A percentile compares a stretch with the other conserved stretches of the same genome.
These are phyloP conservation scores for Solanum tarapatanum DNA, from an alignment of 257 asterid genomes.

Conservation along the genomic window DNA sequence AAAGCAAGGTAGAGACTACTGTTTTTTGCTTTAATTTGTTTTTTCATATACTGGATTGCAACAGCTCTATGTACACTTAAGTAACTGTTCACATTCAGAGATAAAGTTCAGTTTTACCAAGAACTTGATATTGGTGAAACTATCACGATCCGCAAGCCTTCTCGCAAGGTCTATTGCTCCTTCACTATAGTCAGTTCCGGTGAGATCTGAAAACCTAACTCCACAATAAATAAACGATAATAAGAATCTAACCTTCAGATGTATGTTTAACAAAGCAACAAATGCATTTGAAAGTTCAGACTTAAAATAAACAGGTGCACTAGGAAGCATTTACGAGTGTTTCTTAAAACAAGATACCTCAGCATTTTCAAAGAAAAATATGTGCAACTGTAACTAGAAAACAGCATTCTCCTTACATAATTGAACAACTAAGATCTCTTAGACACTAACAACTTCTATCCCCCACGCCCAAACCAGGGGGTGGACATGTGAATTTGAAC, in stretches of 20 bases:
- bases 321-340: neutral
- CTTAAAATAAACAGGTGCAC: neutral
- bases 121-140: conserved; percentile 62
- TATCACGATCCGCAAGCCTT: conserved; percentile 74
- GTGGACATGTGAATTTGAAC: neutral
- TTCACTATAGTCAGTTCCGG: conserved; percentile 96
- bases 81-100: neutral
- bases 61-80: neutral
- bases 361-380: neutral
- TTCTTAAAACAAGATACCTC: neutral
- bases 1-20: neutral
- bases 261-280: neutral
- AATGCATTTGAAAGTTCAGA: neutral
- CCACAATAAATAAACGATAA: neutral
- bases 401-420: neutral
- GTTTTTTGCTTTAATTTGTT: neutral
- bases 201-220: conserved; percentile 88
- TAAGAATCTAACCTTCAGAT: neutral
- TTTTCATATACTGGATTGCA: neutral
- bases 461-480: neutral
- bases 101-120: conserved; percentile 30
- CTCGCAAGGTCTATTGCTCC: conserved; percentile 88
- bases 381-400: neutral
- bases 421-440: neutral
- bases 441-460: neutral